These are phyloP conservation scores for Candida alai DNA, from an alignment of 805 yeast genomes.

Conservation along the genomic window DNA sequence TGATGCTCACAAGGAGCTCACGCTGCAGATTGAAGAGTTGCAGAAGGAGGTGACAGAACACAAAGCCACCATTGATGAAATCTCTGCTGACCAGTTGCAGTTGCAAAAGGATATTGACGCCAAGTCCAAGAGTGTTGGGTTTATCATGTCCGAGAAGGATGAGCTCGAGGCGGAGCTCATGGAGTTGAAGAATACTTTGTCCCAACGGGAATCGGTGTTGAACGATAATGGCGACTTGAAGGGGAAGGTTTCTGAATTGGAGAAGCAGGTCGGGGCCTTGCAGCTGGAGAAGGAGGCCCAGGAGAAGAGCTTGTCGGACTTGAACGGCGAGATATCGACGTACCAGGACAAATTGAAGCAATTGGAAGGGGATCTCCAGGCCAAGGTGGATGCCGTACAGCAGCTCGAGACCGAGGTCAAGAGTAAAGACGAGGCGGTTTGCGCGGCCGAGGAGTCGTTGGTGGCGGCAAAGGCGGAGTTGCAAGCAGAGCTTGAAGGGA, in stretches of 20 bases:
- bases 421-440: neutral
- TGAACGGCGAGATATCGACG: neutral
- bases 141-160: conserved; percentile 1
- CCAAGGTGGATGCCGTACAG: no score
- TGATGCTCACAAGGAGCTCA: no score
- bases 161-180: neutral
- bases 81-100: neutral
- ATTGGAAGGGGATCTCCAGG: no score
- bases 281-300: neutral
- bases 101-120: no score
- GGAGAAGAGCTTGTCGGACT: conserved; percentile 1
- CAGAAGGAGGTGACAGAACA: conserved; percentile 7
- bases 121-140: neutral
- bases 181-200: neutral
- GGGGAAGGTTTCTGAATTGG: conserved; percentile 3
- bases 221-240: no score
- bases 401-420: neutral
- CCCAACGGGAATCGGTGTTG: no score
- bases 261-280: neutral
- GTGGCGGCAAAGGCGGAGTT: neutral
- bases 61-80: conserved; percentile 1
- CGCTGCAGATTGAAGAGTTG: conserved; percentile 10
- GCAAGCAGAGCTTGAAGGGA: neutral
- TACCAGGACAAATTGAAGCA: neutral
- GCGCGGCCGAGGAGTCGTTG: neutral